A percentile compares a stretch with the other conserved stretches of the same genome.
These are phyloP conservation scores for Colletotrichum sublineola DNA, from an alignment of 2,329 filamentous ascomycete species.

Conservation along the genomic window DNA sequence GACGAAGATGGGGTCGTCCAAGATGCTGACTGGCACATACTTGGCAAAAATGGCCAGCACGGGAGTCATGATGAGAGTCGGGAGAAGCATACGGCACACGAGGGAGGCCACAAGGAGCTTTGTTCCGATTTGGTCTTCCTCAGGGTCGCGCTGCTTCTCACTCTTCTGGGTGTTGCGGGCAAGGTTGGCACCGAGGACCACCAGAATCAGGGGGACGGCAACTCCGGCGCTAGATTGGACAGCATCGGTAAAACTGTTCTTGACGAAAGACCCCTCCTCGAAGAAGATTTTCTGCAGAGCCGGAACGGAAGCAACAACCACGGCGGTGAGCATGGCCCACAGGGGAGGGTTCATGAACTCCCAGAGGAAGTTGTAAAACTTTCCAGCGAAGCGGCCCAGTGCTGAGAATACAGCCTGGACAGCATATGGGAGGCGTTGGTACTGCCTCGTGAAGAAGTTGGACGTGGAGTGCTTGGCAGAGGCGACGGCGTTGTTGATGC, in stretches of 20 bases:
- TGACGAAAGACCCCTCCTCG: slow-evolving; percentile 86
- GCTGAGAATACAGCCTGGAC: slow-evolving; percentile 53
- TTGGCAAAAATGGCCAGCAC: slow-evolving; percentile 89
- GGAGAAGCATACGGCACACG: slow-evolving; percentile 90
- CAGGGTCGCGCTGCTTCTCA: slow-evolving; percentile 72
- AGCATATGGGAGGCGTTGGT: slow-evolving; percentile 57
- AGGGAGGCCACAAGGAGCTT: slow-evolving; percentile 89
- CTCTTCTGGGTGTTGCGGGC: slow-evolving; percentile 89
- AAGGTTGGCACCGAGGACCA: slow-evolving; percentile 94
- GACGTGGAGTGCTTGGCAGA: slow-evolving; percentile 45
- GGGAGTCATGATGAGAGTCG: slow-evolving; percentile 92
- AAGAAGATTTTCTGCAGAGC: slow-evolving; percentile 88
- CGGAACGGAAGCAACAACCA: slow-evolving; percentile 90
- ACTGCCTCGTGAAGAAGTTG: slow-evolving; percentile 47
- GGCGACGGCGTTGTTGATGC: slow-evolving; percentile 50
- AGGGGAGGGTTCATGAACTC: slow-evolving; percentile 98
- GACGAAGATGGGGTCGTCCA: slow-evolving; percentile 98
- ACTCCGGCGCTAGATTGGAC: slow-evolving; percentile 88
- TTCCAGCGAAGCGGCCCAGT: slow-evolving; percentile 52
- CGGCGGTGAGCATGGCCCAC: slow-evolving; percentile 95
- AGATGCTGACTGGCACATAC: slow-evolving; percentile 90
- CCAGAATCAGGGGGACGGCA: slow-evolving; percentile 93
- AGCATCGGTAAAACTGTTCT: slow-evolving; percentile 92
- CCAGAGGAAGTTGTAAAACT: slow-evolving; percentile 78
- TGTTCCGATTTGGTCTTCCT: slow-evolving; percentile 76